phyloP scores from a whole-genome alignment of 768 basidiomycete genomes.

The Neoboletus magnificus region DNA sequence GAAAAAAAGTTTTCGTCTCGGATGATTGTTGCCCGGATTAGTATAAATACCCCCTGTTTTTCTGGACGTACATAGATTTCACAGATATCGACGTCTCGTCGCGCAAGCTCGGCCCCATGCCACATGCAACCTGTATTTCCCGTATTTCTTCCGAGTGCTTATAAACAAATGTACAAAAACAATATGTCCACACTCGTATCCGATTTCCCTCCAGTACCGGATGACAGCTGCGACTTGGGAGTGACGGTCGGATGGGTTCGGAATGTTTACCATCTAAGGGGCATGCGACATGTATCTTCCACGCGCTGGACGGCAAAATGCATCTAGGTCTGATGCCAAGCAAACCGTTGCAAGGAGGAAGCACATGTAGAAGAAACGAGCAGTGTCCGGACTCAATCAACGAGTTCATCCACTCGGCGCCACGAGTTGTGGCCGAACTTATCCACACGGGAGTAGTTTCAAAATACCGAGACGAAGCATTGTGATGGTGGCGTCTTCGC shows the following conservation, averaged over 20 bases:
- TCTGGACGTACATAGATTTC: neutral
- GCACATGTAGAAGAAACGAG: neutral
- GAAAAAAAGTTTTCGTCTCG: neutral
- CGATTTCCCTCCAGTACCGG: neutral
- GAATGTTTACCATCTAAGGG: neutral
- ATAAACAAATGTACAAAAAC: neutral
- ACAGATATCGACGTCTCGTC: too few species aligned
- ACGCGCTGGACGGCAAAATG: neutral
- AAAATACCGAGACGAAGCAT: neutral
- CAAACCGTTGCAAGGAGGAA: neutral
- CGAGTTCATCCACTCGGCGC: neutral
- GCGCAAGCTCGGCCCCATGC: neutral
- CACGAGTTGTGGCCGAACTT: neutral
- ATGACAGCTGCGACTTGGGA: neutral
- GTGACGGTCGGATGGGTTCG: neutral
- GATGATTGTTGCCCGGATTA: neutral
- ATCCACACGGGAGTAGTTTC: neutral
- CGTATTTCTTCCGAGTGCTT: neutral
- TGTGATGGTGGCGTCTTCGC: neutral
- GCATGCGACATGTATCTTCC: neutral
- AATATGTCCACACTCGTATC: neutral
- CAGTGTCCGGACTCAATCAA: neutral
- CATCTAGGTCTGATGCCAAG: neutral
- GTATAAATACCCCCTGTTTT: constrained; percentile 18
- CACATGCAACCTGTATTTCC: neutral